phyloP scores from a whole-genome alignment of 2,329 filamentous ascomycete species.

The Truncatella angustata region DNA sequence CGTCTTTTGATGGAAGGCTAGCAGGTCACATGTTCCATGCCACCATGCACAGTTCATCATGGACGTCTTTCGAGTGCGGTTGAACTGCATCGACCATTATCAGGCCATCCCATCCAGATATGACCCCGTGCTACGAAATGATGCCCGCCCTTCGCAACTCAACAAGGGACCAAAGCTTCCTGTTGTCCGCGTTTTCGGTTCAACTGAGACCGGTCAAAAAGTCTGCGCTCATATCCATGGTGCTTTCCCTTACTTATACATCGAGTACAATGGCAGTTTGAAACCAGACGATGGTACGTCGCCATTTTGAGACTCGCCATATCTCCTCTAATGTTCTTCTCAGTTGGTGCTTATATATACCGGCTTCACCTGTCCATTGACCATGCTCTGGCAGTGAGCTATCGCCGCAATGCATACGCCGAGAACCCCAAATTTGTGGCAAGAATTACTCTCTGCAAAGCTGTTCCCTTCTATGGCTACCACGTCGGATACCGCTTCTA shows the following conservation, averaged over 20 bases:
- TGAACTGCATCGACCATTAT: constrained; percentile 97
- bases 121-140: constrained; percentile 74
- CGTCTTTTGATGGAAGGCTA: not conserved
- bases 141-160: constrained; percentile 56
- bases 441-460: constrained; percentile 88
- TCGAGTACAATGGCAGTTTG: constrained; percentile 76
- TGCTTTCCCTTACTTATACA: constrained; percentile 91
- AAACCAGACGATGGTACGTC: constrained; percentile 63
- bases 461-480: constrained; percentile 93
- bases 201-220: constrained; percentile 92
- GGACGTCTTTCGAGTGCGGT: constrained; percentile 82
- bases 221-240: constrained; percentile 96
- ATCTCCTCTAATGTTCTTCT: not conserved
- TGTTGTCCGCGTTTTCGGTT: constrained; percentile 85
- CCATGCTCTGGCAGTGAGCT: constrained; percentile 82
- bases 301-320: not conserved
- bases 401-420: constrained; percentile 70
- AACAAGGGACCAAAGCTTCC: constrained; percentile 72
- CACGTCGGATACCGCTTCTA: constrained; percentile 89
- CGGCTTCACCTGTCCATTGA: constrained; percentile 85
- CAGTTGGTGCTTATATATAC: constrained; percentile 74
- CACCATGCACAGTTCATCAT: constrained; percentile 27
- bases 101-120: constrained; percentile 75
- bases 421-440: constrained; percentile 74
- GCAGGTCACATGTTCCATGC: constrained; percentile 7